Evolutionary conservation across 495 filamentous ascomycete genomes (phyloP).

Genomic region (Aspergillus mulundensis): DNA sequence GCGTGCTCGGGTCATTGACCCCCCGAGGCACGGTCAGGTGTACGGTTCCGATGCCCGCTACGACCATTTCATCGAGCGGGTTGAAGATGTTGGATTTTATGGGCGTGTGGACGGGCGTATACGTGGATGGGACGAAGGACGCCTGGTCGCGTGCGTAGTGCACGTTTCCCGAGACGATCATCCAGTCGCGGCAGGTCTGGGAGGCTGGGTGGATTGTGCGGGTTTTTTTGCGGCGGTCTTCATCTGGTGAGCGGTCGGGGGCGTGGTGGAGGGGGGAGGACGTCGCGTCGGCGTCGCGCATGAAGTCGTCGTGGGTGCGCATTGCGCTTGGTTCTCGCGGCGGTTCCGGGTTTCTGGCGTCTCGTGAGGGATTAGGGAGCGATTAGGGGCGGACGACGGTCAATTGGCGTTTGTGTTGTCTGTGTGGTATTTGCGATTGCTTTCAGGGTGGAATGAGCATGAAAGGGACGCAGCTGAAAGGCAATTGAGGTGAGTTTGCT

Average conservation of each 20-base stretch:
- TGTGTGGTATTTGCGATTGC: too few species aligned
- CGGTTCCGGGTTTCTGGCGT: too few species aligned
- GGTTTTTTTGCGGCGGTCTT: conserved; percentile 5
- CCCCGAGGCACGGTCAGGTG: conserved; percentile 13
- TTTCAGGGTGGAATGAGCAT: too few species aligned
- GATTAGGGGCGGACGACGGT: too few species aligned
- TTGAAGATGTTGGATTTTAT: conserved; percentile 25
- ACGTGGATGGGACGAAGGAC: conserved; percentile 21
- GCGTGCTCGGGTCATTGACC: neutral
- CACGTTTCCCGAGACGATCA: conserved; percentile 26
- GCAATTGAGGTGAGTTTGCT: too few species aligned
- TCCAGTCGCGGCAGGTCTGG: conserved; percentile 26
- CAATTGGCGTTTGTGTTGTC: too few species aligned
- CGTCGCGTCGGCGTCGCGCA: conserved; percentile 5
- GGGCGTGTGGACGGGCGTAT: conserved; percentile 15
- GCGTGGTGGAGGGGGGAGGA: neutral
- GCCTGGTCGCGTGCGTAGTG: conserved; percentile 29
- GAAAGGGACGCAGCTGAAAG: too few species aligned
- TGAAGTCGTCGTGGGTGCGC: conserved; percentile 14
- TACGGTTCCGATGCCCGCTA: conserved; percentile 26
- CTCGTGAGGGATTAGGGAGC: too few species aligned
- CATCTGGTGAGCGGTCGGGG: neutral
- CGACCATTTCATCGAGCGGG: conserved; percentile 21
- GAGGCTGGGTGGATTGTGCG: conserved; percentile 1
- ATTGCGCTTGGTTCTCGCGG: neutral